phyloP scores from a whole-genome alignment of 345 rosid genomes.

The Sisymbrium altissimum region DNA sequence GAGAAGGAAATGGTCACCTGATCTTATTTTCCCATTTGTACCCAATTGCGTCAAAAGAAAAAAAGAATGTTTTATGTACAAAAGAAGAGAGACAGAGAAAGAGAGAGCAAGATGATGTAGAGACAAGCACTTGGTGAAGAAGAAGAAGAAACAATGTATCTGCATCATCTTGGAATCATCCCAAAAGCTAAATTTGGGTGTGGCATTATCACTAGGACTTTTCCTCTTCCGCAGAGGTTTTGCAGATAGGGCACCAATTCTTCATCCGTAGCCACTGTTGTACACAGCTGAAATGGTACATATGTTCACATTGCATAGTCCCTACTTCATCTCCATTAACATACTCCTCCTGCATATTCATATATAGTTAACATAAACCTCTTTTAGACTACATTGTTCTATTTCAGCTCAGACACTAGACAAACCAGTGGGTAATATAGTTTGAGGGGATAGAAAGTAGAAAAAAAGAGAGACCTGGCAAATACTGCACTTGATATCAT shows the following conservation, averaged over 20 bases:
- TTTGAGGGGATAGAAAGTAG: neutral
- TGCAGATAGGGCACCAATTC: constrained; percentile 98
- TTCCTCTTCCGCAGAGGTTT: constrained; percentile 47
- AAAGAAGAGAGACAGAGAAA: neutral
- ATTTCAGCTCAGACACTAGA: neutral
- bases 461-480: constrained; percentile 64
- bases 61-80: constrained; percentile 23
- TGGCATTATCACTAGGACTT: constrained; percentile 20
- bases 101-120: constrained; percentile 25
- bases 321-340: constrained; percentile 73
- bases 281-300: constrained; percentile 64
- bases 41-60: constrained; percentile 14
- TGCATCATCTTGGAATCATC: constrained; percentile 26
- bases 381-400: neutral
- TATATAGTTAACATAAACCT: constrained; percentile 1
- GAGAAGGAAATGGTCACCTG: neutral
- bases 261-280: constrained; percentile 86
- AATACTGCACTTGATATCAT: constrained; percentile 76
- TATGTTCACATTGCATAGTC: constrained; percentile 69
- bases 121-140: constrained; percentile 20
- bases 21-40: constrained; percentile 15
- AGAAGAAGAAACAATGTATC: constrained; percentile 18
- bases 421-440: neutral
- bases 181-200: constrained; percentile 14
- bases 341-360: constrained; percentile 78